phyloP scores from a whole-genome alignment of 2,329 filamentous ascomycete species.

The Arthroderma uncinatum region DNA sequence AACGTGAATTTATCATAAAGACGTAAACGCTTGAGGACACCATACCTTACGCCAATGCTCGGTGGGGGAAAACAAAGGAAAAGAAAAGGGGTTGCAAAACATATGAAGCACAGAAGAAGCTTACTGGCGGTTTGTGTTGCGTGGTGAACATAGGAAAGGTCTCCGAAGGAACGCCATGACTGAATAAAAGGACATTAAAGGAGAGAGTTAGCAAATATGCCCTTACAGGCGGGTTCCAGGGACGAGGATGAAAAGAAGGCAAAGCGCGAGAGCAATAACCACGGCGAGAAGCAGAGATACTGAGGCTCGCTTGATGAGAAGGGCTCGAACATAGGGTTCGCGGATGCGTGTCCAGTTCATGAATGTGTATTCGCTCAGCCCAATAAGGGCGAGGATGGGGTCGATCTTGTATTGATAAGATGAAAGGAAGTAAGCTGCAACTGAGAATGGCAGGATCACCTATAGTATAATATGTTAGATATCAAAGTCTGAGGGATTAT shows the following conservation, averaged over 20 bases:
- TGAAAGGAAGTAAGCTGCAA: constrained; percentile 77
- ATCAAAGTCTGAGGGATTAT: background rate
- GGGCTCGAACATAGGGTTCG: constrained; percentile 79
- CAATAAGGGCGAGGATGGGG: constrained; percentile 76
- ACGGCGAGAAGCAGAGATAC: constrained; percentile 69
- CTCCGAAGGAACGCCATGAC: background rate
- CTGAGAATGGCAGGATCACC: constrained; percentile 78
- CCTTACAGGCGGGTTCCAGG: constrained; percentile 53
- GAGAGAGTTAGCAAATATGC: background rate
- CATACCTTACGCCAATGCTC: constrained; percentile 9
- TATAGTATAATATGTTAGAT: constrained; percentile 25
- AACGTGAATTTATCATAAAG: constrained; percentile 4
- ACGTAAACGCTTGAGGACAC: constrained; percentile 2
- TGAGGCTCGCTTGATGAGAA: constrained; percentile 70
- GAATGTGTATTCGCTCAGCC: constrained; percentile 91
- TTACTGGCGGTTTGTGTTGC: background rate
- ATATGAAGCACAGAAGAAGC: background rate
- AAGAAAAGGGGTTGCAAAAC: background rate
- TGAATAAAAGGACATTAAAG: background rate
- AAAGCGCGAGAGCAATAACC: constrained; percentile 68
- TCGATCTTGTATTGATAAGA: constrained; percentile 96
- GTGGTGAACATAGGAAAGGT: background rate
- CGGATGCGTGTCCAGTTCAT: constrained; percentile 81
- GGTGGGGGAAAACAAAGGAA: background rate
- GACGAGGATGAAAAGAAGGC: constrained; percentile 86